These are phyloP conservation scores for Linum lewisii DNA, from an alignment of 345 rosid genomes.

Conservation along the genomic window DNA sequence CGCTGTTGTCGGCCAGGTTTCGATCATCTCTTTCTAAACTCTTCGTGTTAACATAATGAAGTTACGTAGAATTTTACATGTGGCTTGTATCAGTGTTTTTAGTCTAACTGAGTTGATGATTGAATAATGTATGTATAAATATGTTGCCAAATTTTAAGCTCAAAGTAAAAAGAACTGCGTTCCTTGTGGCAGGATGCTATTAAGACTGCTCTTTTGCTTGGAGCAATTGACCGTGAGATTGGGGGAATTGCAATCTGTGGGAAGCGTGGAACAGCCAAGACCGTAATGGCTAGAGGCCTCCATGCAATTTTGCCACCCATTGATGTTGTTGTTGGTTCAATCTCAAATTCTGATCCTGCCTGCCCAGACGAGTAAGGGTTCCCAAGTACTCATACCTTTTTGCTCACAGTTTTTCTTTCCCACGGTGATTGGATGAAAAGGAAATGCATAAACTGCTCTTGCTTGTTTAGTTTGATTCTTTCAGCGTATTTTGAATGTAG, in stretches of 20 bases:
- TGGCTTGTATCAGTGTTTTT: too few relatives aligned
- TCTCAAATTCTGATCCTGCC: constrained; percentile 73
- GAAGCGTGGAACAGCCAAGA: constrained; percentile 88
- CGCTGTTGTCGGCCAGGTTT: constrained; percentile 91
- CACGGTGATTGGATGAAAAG: neutral
- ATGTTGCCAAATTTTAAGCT: too few relatives aligned
- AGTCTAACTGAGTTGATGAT: too few relatives aligned
- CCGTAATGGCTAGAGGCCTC: constrained; percentile 89
- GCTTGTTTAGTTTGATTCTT: neutral
- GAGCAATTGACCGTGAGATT: constrained; percentile 86
- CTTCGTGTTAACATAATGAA: neutral
- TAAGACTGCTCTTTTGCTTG: constrained; percentile 89
- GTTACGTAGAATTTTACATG: too few relatives aligned
- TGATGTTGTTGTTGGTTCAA: constrained; percentile 79
- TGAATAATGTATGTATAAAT: too few relatives aligned
- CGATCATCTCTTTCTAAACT: neutral
- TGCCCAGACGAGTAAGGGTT: constrained; percentile 72
- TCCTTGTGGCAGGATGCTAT: constrained; percentile 58
- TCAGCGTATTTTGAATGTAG: too few relatives aligned
- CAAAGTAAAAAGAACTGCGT: neutral
- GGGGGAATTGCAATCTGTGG: constrained; percentile 93
- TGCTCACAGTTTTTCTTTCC: neutral
- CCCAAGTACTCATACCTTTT: constrained; percentile 3
- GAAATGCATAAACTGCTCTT: neutral
- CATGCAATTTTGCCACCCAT: constrained; percentile 88